Evolutionary conservation across 1,284 basidiomycete genomes (phyloP).

Genomic region (Tilletia indica): DNA sequence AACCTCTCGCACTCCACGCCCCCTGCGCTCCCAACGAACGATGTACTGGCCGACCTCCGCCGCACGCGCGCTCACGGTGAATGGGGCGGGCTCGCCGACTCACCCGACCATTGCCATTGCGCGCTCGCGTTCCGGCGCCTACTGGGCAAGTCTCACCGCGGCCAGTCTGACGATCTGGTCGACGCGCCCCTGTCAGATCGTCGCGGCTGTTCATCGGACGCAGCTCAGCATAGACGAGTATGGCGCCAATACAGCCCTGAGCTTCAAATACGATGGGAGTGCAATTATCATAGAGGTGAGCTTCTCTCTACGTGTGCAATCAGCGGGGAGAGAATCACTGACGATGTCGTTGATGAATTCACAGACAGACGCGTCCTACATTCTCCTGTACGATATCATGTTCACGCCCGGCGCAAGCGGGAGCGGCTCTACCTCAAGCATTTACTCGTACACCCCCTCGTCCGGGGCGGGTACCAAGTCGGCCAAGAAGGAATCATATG

Average conservation of each 20-base stretch:
- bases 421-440: conserved; percentile 23
- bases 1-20: background rate
- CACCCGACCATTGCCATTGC: conserved; percentile 38
- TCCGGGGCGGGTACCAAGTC: conserved; percentile 35
- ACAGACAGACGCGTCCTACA: conserved; percentile 35
- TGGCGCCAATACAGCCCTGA: conserved; percentile 40
- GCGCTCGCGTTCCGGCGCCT: conserved; percentile 35
- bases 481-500: conserved; percentile 29
- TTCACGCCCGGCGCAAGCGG: conserved; percentile 23
- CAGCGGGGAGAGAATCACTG: background rate
- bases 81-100: conserved; percentile 41
- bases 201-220: conserved; percentile 46
- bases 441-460: conserved; percentile 44
- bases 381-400: conserved; percentile 39
- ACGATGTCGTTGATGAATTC: conserved; percentile 14
- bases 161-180: conserved; percentile 44
- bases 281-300: conserved; percentile 28
- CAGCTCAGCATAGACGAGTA: conserved; percentile 44
- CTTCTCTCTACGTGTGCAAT: background rate
- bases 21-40: background rate
- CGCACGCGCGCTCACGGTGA: conserved; percentile 27
- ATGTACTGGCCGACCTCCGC: conserved; percentile 54
- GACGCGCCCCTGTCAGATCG: conserved; percentile 44
- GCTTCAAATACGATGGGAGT: conserved; percentile 41
- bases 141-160: conserved; percentile 42